Base-by-base conservation (phyloP, 225 moss, liverwort and hornwort species). In the Bryoerythrophyllum caledonicum region DNA sequence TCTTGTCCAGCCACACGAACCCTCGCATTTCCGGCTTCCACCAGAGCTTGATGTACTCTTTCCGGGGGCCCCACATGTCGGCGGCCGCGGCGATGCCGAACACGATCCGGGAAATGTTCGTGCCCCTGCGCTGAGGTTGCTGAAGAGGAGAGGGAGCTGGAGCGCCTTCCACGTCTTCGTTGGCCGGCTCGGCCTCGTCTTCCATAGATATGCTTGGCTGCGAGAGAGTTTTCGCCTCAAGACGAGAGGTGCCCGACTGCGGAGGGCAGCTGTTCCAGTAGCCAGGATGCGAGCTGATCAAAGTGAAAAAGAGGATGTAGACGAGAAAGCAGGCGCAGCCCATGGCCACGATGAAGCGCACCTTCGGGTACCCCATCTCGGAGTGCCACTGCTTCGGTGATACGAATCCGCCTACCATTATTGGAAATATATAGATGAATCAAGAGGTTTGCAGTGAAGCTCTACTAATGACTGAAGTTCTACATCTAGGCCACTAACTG, bases 81-180 rank as follows among this genome's bases (percentile, higher is more conserved):
- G 88, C 77, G 1, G 88, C 78, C 10, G 78, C 88, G 17, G 88
- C 88, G 30, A 88, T 88, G 66, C 88, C 88, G 49, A 88, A 88
- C 32, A 85, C 85, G n/a, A 88, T 78, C 43, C 88, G 72, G 48
- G 88, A 82, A 21, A 70, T 17, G 20, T 78, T 27, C 0, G 82
- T 82, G 27, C 81, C 51, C 15, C 25, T 43, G 19, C n/a, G 65
- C 25, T 9, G 14, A 21, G 8, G 65, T 19, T 38, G 41, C 60
- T 10, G 20, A 13, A 1, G 56, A 53, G 23, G 9, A 35, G 59
- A 9, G 11, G 17, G 12, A 15, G 10, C 52, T 21, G 21, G 15
- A 44, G 17, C 70, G 35, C 12, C 49, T 8, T 40, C 68, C 4
- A 73, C 48, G 0, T 59, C 60, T 63, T 40, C 15, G 0, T 76